Conservation (phyloP, 495 filamentous ascomycete species). For the Penicillium manginii region DNA sequence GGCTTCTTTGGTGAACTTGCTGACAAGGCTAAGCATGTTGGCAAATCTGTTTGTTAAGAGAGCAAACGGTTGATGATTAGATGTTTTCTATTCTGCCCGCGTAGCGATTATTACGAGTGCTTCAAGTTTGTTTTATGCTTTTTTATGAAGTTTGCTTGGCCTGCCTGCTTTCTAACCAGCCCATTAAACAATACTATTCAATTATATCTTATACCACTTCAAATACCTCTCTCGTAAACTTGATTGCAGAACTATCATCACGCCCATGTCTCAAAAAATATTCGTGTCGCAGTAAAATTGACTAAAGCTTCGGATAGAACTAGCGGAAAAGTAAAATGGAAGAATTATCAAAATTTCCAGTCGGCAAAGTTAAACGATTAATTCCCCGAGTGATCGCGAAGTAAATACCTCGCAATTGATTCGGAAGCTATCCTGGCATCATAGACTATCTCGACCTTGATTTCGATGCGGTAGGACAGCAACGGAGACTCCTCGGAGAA, state of each 20-base stretch:
- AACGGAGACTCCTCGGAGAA: slow-evolving; percentile 10
- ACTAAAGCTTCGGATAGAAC: neutral
- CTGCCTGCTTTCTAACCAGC: neutral
- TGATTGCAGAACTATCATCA: too few relatives aligned
- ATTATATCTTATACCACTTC: neutral
- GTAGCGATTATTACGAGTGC: too few relatives aligned
- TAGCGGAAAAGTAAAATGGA: neutral
- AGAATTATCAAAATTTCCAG: too few relatives aligned
- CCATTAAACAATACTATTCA: neutral
- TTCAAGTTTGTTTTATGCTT: neutral
- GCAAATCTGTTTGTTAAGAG: slow-evolving; percentile 1
- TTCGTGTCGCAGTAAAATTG: neutral
- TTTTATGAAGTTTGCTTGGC: neutral
- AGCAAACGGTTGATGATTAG: too few relatives aligned
- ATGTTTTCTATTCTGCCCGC: too few relatives aligned
- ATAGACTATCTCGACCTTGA: neutral
- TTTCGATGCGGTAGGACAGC: slow-evolving; percentile 1
- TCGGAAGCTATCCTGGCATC: neutral
- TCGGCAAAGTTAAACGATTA: neutral
- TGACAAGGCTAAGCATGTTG: slow-evolving; percentile 4
- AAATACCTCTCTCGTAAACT: too few relatives aligned
- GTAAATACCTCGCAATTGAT: neutral
- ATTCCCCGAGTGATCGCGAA: neutral
- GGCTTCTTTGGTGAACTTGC: neutral
- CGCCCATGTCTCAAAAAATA: too few relatives aligned